Base-by-base conservation (phyloP, 1,284 basidiomycete species). In the Ustilago sp. region DNA sequence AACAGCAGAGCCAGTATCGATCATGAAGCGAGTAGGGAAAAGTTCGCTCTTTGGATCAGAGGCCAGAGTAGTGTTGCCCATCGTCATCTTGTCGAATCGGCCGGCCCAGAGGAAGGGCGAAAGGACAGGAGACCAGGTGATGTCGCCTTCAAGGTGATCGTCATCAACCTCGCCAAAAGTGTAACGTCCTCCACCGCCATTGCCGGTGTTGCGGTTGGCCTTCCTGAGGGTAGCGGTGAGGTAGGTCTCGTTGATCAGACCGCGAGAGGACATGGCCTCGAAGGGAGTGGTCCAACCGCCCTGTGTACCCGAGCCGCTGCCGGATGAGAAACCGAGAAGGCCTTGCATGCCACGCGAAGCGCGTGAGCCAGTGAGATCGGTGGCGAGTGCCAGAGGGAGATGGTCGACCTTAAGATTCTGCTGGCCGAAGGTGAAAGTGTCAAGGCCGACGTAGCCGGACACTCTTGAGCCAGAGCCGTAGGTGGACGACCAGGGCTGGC, bases 201-300 rank as follows among this genome's bases (percentile, higher is more conserved):
- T 64, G 59, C 80, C 80, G 11, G 80, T 82, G 35, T 68, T 47
- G 28, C 80, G 75, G 59, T 82, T 64, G 45, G 79, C 76, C 54
- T 80, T 77, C n/a, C 23, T 59, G 31, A 82, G 71, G 12, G 80
- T 75, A 8, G 74, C 74, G 39, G 74, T 77, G 43, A 82, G 70
- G 63, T 80, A 82, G 31, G 75, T 78, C 48, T 75, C 39, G 32
- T 56, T 31, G 59, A 82, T 51, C 48, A 63, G 68, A 39, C 76
- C 70, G 45, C 67, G 68, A 41, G 64, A 68, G 23, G 75, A 73
- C 74, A 81, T 70, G 59, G 68, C 73, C 52, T 82, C 76, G 45
- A 82, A 77, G 7, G 79, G 73, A 3, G 78, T 75, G 32, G 73
- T 80, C 80, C 78, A 80, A 9, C 74, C 79, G 8, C 80, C 80